Base-by-base conservation (phyloP, 768 basidiomycete genomes). In the Tricholoma sp. region DNA sequence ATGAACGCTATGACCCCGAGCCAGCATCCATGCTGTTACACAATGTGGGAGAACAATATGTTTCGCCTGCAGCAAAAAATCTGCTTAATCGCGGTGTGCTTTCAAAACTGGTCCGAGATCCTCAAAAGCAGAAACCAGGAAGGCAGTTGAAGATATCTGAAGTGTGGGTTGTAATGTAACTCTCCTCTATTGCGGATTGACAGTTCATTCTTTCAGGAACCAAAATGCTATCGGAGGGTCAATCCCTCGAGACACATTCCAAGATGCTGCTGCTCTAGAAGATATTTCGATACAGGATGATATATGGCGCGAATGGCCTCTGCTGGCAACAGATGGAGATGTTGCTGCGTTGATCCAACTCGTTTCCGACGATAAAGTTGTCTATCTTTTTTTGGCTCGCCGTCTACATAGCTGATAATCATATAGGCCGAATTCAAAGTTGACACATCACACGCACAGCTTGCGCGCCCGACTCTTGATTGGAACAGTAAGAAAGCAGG, bases 401-500 rank as follows among this genome's bases (percentile, higher is more conserved):
- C 11, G 31, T 35, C 14, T 24, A 11, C 18, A 12, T 16, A 22
- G 52, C 56, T 37, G 18, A 32, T 45, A 21, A 49, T 21, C 54
- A 31, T 64, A 37, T 62, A 93, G 91, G 79, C 91, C 21, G 83
- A 88, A 49, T 86, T 94, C 62, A 76, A 76, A 32, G 71, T 94
- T 31, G 90, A 95, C 63, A 82, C 84, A 1, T 74, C 80, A 10
- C 77, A 81, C 52, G 75, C 86, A 11, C 83, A 79, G 59, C 72
- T 75, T 5, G 79, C 83, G 37, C 80, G 86, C 6, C 67, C 75
- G 22, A 72, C 69, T 10, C 73, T 89, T 34, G 89, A 92, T 64
- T 92, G 88, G 83, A 91, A 91, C 62, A 96, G 91, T 70, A 92
- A 92, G 74, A 91, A 91, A 78, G 87, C 88, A 61, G 90, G 91